A percentile compares a stretch with the other conserved stretches of the same genome.
phyloP scores from a whole-genome alignment of 352 stramenopile species.

The Phytophthora pinifolia region DNA sequence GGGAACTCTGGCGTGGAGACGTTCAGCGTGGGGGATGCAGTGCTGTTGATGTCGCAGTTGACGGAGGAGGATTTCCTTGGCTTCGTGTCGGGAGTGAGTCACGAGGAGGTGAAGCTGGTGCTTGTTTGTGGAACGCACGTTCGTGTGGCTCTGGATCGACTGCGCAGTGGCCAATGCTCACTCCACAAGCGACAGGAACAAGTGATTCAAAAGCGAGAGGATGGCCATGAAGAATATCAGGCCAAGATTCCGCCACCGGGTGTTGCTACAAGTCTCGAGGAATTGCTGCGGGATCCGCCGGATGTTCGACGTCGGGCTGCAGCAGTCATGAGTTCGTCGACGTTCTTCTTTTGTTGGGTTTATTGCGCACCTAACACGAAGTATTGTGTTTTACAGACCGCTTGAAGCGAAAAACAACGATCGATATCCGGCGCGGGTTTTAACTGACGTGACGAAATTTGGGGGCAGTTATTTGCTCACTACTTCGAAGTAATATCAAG shows the following conservation, averaged over 20 bases:
- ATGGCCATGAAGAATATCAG: constrained; percentile 1
- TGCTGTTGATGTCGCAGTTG: constrained; percentile 50
- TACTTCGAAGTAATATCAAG: no score
- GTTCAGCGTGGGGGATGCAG: constrained; percentile 51
- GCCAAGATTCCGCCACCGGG: not conserved
- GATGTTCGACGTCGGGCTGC: constrained; percentile 30
- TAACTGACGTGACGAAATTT: constrained; percentile 15
- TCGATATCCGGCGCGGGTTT: constrained; percentile 47
- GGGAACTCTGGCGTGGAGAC: constrained; percentile 8
- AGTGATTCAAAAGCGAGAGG: constrained; percentile 2
- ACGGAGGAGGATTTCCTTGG: constrained; percentile 68
- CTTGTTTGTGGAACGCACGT: constrained; percentile 53
- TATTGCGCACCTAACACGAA: not conserved
- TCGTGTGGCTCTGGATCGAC: constrained; percentile 29
- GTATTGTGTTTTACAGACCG: constrained; percentile 18
- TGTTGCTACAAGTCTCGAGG: constrained; percentile 16
- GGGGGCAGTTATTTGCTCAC: not conserved
- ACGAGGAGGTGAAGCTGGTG: constrained; percentile 39
- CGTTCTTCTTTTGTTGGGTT: not conserved
- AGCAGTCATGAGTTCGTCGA: constrained; percentile 28
- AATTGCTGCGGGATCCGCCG: constrained; percentile 31
- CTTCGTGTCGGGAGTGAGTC: constrained; percentile 40
- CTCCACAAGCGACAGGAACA: constrained; percentile 35
- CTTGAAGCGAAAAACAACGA: constrained; percentile 42
- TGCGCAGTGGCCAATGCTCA: constrained; percentile 43